These are phyloP conservation scores for Pythium sp. DNA, from an alignment of 352 stramenopile genomes.

Conservation along the genomic window DNA sequence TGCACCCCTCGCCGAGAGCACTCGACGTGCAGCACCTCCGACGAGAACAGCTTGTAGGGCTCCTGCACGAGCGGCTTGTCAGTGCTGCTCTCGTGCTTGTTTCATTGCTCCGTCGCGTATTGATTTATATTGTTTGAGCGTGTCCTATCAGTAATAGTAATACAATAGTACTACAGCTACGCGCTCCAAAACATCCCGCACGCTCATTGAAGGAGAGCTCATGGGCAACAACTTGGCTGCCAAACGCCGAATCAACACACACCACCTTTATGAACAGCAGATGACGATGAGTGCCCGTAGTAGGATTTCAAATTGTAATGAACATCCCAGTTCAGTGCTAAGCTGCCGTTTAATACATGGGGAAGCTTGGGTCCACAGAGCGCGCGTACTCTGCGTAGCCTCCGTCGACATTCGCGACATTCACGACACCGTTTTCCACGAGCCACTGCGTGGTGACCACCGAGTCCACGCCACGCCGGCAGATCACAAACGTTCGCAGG, in stretches of 20 bases:
- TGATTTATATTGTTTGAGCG: background rate
- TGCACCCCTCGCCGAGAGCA: background rate
- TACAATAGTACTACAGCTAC: too few relatives aligned
- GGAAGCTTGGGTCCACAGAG: constrained; percentile 52
- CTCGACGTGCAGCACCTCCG: background rate
- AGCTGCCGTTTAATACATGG: constrained; percentile 56
- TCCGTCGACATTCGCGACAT: constrained; percentile 64
- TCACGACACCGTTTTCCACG: constrained; percentile 32
- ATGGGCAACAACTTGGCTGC: too few relatives aligned
- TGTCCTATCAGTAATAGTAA: too few relatives aligned
- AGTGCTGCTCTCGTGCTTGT: too few relatives aligned
- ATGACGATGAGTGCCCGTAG: too few relatives aligned
- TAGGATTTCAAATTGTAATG: background rate
- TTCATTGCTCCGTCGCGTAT: too few relatives aligned
- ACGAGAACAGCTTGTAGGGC: background rate
- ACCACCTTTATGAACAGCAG: too few relatives aligned
- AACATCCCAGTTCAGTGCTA: background rate
- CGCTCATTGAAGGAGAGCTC: too few relatives aligned
- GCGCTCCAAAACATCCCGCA: too few relatives aligned
- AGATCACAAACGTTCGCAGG: constrained; percentile 53
- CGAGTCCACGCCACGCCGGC: constrained; percentile 76
- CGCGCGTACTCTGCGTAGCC: constrained; percentile 66
- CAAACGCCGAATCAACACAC: too few relatives aligned
- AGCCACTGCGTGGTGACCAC: constrained; percentile 56
- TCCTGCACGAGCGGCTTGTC: too few relatives aligned